Conservation (phyloP, 345 rosid genomes). For the Gossypium bickii region DNA sequence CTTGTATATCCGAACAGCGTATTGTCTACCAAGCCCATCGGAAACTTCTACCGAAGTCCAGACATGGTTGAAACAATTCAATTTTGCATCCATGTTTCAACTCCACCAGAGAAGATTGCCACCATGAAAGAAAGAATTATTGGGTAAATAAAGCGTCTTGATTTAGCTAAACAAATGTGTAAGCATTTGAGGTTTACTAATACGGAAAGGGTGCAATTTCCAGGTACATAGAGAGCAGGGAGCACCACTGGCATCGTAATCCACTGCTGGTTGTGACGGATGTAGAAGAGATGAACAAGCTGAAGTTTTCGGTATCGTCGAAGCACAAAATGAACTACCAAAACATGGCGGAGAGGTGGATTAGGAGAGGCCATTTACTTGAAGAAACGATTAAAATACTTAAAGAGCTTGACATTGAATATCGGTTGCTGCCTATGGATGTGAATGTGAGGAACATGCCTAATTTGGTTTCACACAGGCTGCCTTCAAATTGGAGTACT, state of each 20-base stretch:
- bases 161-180: neutral
- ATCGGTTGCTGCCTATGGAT: constrained; percentile 38
- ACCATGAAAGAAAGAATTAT: constrained; percentile 22
- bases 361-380: constrained; percentile 30
- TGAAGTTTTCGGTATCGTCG: constrained; percentile 24
- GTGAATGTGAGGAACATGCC: constrained; percentile 37
- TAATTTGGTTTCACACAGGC: constrained; percentile 17
- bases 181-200: neutral
- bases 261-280: constrained; percentile 25
- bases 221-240: constrained; percentile 31
- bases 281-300: constrained; percentile 51
- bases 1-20: constrained; percentile 39
- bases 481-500: constrained; percentile 37
- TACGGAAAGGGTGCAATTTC: neutral
- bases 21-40: constrained; percentile 42
- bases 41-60: constrained; percentile 46
- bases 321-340: constrained; percentile 35
- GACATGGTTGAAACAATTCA: constrained; percentile 40
- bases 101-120: constrained; percentile 38
- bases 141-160: constrained; percentile 21
- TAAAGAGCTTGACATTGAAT: constrained; percentile 33
- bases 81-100: constrained; percentile 44
- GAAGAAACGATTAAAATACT: constrained; percentile 36
- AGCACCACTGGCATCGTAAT: constrained; percentile 31
- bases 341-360: constrained; percentile 25